Evolutionary conservation across 2,329 filamentous ascomycete species (phyloP).

Genomic region (Aspergillus sclerotialis): DNA sequence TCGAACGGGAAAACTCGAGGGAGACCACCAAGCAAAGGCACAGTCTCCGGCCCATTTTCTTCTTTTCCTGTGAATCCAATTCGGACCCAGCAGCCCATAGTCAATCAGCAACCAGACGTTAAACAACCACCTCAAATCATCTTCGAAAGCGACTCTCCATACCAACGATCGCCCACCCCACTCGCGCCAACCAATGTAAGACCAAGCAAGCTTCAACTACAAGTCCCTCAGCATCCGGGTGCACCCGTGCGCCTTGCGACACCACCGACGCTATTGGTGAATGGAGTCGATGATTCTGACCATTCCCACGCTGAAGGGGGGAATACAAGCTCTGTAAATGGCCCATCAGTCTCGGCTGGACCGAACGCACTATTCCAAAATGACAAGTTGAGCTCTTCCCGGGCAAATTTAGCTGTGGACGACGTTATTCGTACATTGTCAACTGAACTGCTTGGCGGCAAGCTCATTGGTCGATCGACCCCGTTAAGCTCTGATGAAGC

Average conservation of each 20-base stretch:
- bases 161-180: conserved; percentile 21
- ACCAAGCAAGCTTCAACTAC: conserved; percentile 36
- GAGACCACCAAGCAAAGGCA: conserved; percentile 67
- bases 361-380: not conserved
- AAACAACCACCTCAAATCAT: conserved; percentile 36
- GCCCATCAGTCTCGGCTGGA: not conserved
- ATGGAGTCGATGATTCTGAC: conserved; percentile 22
- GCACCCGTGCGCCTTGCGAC: conserved; percentile 37
- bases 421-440: conserved; percentile 27
- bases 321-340: not conserved
- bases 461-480: conserved; percentile 18
- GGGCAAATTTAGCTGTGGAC: conserved; percentile 17
- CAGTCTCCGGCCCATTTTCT: conserved; percentile 58
- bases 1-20: conserved; percentile 67
- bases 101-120: conserved; percentile 36
- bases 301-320: not conserved
- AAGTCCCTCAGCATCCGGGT: conserved; percentile 35
- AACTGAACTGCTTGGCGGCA: conserved; percentile 23
- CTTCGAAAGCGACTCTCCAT: conserved; percentile 31
- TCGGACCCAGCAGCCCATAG: conserved; percentile 40
- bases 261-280: conserved; percentile 34
- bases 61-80: conserved; percentile 60
- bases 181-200: conserved; percentile 14
- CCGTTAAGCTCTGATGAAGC: conserved; percentile 26
- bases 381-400: not conserved